A percentile compares a stretch with the other conserved stretches of the same genome.
phyloP scores from a whole-genome alignment of 1,284 basidiomycete species.

The Hemileia vastatrix region DNA sequence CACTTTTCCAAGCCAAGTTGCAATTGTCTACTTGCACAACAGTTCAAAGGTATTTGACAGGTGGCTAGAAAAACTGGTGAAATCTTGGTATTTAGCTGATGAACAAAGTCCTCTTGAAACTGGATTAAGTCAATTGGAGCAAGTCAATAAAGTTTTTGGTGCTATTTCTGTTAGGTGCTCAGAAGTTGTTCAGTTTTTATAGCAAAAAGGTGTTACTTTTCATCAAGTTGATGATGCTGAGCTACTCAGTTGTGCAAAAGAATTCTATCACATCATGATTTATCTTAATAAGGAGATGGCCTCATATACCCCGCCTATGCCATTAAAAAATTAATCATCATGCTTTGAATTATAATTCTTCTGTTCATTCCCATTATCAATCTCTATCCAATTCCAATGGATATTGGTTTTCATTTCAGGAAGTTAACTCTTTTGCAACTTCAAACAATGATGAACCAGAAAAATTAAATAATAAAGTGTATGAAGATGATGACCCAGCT shows the following conservation, averaged over 20 bases:
- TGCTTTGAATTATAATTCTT: no score
- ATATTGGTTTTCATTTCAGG: no score
- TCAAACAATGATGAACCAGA: constrained; percentile 4
- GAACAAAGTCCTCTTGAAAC: neutral
- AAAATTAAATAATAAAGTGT: neutral
- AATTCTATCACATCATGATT: constrained; percentile 6
- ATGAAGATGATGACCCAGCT: no score
- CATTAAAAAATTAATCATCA: no score
- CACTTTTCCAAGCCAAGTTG: constrained; percentile 10
- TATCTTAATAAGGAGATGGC: constrained; percentile 2
- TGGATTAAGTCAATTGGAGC: neutral
- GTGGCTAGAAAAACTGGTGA: constrained; percentile 6
- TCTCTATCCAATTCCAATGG: no score
- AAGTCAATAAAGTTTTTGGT: constrained; percentile 6
- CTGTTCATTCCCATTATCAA: neutral
- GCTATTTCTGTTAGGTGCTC: constrained; percentile 6
- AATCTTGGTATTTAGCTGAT: constrained; percentile 9
- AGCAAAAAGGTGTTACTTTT: neutral
- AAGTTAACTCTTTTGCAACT: constrained; percentile 11
- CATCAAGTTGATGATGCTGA: constrained; percentile 9
- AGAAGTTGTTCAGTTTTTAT: neutral
- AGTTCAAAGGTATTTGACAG: constrained; percentile 24
- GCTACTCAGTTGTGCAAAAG: constrained; percentile 12
- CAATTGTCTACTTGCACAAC: constrained; percentile 12
- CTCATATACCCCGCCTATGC: no score